Evolutionary conservation across 805 yeast species (phyloP), one percentile per base, ranked within the genome.

Genomic region (Jamesozyma lodderae): DNA sequence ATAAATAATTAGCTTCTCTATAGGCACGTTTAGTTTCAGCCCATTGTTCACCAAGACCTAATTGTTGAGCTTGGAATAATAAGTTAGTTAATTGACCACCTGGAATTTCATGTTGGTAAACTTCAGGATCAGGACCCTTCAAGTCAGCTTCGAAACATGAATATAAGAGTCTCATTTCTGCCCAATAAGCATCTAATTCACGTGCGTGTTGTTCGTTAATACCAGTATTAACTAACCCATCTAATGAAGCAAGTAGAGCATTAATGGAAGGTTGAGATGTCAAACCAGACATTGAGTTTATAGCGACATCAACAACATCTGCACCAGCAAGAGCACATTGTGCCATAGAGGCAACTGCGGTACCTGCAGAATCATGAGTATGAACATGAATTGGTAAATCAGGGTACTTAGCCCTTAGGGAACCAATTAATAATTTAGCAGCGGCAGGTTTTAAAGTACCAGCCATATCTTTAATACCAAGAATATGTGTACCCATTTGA

Each of bases 111-210:
- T 92, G 98, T 53, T 79, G 79, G 67, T 92, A 92, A 41, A 92
- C 98, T 66, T 92, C 98, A 53, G 99, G 97, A 67, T 92, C 99
- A 43, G 99, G 97, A 41, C 99, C 98, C 75, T 92, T 92, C 64
- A 92, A 76, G 60, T 92, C 96, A 40, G 98, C 96, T 67, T 87
- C 98, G 66, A 92, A 92, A 65, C 95, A 87, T 35, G 95, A 84
- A 72, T 92, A 92, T 49, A 92, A 69, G 60, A 92, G 72, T 69
- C 99, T 79, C 90, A 92, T 92, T 70, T 92, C 96, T 35, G 94
- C 95, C 99, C 99, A 92, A 74, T 92, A 92, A 44, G 85, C 67
- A 64, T 92, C 99, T 48, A 92, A 63, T 57, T 79, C 92, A 53
- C 94, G 76, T 34, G 86, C 84, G 47, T 75, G 69, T 37, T 69